Evolutionary conservation across 306 rosid genomes (phyloP).

Genomic region (Trifolium pratense): DNA sequence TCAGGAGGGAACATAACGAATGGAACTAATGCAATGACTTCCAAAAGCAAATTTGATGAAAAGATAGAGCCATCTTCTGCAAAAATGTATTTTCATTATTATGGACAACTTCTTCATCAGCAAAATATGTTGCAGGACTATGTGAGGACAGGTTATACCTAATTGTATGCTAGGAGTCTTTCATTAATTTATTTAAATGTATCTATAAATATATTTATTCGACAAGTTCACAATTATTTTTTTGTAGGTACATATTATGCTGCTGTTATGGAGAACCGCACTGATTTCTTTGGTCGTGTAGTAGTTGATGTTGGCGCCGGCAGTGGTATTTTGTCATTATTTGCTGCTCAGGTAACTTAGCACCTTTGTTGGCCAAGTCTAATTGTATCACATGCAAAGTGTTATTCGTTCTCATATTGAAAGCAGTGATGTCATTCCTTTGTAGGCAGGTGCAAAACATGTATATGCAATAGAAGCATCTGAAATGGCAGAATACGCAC

Average conservation of each 20-base stretch:
- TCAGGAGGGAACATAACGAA: slow-evolving; percentile 62
- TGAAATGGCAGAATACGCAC: slow-evolving; percentile 98
- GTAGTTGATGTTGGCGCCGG: slow-evolving; percentile 99
- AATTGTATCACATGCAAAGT: slow-evolving; percentile 8
- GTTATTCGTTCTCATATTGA: slow-evolving; percentile 9
- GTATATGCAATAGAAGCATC: slow-evolving; percentile 99
- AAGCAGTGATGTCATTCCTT: slow-evolving; percentile 1
- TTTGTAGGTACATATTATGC: slow-evolving; percentile 82
- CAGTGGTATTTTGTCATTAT: slow-evolving; percentile 91
- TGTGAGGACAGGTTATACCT: slow-evolving; percentile 84
- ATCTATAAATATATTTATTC: slow-evolving; percentile 23
- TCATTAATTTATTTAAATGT: neutral
- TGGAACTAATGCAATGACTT: slow-evolving; percentile 53
- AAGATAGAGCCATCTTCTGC: slow-evolving; percentile 95
- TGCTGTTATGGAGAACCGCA: slow-evolving; percentile 88
- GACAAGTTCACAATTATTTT: slow-evolving; percentile 34
- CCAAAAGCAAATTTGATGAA: slow-evolving; percentile 85
- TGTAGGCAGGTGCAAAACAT: slow-evolving; percentile 96
- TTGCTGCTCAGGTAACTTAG: slow-evolving; percentile 91
- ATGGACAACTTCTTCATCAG: slow-evolving; percentile 91
- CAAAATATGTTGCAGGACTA: slow-evolving; percentile 98
- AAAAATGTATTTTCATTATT: slow-evolving; percentile 96
- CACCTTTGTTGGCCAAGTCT: slow-evolving; percentile 29
- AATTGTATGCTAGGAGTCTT: slow-evolving; percentile 9
- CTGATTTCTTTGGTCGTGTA: slow-evolving; percentile 82